These are phyloP conservation scores for Beauveria asiatica DNA, from an alignment of 2,329 filamentous ascomycete species.

Conservation along the genomic window DNA sequence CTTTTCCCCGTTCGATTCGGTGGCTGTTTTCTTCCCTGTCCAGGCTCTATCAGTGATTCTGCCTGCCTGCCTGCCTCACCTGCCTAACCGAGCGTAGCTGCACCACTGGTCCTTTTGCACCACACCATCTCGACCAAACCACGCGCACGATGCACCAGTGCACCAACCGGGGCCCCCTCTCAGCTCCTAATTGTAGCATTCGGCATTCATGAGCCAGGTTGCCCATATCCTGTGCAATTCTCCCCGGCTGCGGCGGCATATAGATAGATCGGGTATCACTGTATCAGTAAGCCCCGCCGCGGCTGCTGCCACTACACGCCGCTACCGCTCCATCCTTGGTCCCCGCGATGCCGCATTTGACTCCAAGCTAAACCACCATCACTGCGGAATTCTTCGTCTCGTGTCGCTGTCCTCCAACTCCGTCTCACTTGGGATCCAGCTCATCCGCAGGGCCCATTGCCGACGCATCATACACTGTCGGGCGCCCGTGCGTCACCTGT, in stretches of 20 bases:
- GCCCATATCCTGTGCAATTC: not conserved
- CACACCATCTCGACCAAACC: not conserved
- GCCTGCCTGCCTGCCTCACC: not conserved
- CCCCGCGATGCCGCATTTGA: not conserved
- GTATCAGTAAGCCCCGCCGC: not conserved
- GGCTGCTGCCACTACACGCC: not conserved
- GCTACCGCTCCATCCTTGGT: too few relatives aligned
- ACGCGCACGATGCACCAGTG: not conserved
- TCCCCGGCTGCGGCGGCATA: not conserved
- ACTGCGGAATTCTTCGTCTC: not conserved
- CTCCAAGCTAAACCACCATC: not conserved
- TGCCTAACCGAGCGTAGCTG: constrained; percentile 3
- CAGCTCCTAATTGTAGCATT: too few relatives aligned
- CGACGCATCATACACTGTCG: constrained; percentile 18
- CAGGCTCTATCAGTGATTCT: not conserved
- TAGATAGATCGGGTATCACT: not conserved
- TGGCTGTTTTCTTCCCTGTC: too few relatives aligned
- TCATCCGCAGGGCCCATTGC: constrained; percentile 16
- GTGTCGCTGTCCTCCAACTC: not conserved
- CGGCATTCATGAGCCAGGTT: too few relatives aligned
- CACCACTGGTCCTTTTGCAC: not conserved
- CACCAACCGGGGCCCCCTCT: not conserved
- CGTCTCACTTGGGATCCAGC: constrained; percentile 15
- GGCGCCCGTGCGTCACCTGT: constrained; percentile 19
- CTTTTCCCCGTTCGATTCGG: too few relatives aligned